A percentile compares a stretch with the other conserved stretches of the same genome.
Conservation (phyloP, 73 alveolate species). For the Symbiodinium pilosum region DNA sequence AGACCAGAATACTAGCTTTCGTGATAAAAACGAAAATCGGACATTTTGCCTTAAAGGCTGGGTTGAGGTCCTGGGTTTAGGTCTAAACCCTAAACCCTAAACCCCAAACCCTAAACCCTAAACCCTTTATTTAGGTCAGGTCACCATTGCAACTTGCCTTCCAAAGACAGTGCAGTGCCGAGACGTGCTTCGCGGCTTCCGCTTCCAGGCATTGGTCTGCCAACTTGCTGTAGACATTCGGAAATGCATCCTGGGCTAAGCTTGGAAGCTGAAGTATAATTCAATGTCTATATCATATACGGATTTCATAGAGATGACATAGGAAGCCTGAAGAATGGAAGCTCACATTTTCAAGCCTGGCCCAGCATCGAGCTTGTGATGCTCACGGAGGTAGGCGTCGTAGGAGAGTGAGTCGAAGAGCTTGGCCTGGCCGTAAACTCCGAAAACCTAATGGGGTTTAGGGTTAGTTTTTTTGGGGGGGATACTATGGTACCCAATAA, state of each 20-base stretch:
- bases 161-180: neutral
- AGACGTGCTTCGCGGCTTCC: neutral
- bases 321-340: neutral
- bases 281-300: neutral
- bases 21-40: neutral
- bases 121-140: no score
- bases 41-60: neutral
- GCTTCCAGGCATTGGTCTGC: neutral
- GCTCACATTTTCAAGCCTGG: neutral
- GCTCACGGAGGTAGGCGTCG: neutral
- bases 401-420: neutral
- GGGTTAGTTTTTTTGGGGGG: no score
- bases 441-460: no score
- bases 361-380: neutral
- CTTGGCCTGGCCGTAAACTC: constrained; percentile 1
- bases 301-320: neutral
- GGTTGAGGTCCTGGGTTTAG: neutral
- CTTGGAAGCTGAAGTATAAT: neutral
- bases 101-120: no score
- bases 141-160: neutral
- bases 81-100: no score
- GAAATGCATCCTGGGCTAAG: neutral
- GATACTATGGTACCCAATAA: no score
- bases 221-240: neutral
- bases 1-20: no score